Percentiles rank a stretch among this genome's conserved stretches.
phyloP scores from a whole-genome alignment of 257 asterid genomes.

The Pogostemon cablin region DNA sequence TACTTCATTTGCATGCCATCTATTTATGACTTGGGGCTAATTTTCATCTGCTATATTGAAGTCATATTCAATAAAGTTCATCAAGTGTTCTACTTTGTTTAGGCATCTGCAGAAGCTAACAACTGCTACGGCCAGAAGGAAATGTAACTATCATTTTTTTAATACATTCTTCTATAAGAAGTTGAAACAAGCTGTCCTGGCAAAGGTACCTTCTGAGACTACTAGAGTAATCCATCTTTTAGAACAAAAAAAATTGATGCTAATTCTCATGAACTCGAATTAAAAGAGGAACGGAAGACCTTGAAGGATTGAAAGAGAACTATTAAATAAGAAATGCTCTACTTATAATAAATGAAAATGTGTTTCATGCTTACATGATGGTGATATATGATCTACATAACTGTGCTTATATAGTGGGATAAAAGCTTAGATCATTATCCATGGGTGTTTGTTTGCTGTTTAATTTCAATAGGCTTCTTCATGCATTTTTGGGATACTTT shows the following conservation, averaged over 20 bases:
- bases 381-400: background rate
- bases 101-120: conserved; percentile 77
- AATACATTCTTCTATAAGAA: conserved; percentile 88
- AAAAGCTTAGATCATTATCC: background rate
- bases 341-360: background rate
- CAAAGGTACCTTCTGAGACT: conserved; percentile 56
- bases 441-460: conserved; percentile 18
- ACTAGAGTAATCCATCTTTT: conserved; percentile 23
- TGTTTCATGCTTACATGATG: background rate
- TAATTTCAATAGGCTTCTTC: conserved; percentile 1
- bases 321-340: background rate
- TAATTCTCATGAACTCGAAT: conserved; percentile 14
- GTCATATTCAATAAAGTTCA: conserved; percentile 28
- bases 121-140: conserved; percentile 40
- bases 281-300: conserved; percentile 1
- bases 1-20: conserved; percentile 22
- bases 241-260: conserved; percentile 23
- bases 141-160: conserved; percentile 61
- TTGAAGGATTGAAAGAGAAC: background rate
- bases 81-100: conserved; percentile 36
- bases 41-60: conserved; percentile 25
- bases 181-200: conserved; percentile 65
- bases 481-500: conserved; percentile 14
- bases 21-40: conserved; percentile 23
- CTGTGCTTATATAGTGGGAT: background rate